Percentiles rank a stretch among this genome's conserved stretches.
phyloP scores from a whole-genome alignment of 331 rosid genomes.

The Acacia pycnantha region DNA sequence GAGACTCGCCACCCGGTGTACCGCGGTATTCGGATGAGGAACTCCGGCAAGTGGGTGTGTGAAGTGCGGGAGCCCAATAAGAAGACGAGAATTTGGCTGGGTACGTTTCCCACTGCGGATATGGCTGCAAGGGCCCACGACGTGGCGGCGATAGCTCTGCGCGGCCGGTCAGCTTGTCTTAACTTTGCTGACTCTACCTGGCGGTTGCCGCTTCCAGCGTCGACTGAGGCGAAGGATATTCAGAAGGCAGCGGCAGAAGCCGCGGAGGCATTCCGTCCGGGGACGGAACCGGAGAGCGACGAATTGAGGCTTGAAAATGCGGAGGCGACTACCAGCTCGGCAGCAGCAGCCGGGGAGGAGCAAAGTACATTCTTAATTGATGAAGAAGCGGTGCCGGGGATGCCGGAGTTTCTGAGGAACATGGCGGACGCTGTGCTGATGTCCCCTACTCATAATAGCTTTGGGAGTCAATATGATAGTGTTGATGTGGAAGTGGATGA shows the following conservation, averaged over 20 bases:
- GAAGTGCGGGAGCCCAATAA: constrained; percentile 91
- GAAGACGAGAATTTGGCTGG: constrained; percentile 87
- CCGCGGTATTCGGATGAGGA: constrained; percentile 50
- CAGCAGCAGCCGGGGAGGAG: not conserved
- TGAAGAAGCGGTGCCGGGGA: too few species aligned
- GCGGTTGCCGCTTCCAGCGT: constrained; percentile 61
- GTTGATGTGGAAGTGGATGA: too few species aligned
- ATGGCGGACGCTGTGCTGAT: too few species aligned
- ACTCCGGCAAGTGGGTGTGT: constrained; percentile 87
- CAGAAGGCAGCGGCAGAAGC: constrained; percentile 77
- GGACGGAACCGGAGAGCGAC: constrained; percentile 2
- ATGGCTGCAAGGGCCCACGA: too few species aligned
- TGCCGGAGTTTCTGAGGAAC: too few species aligned
- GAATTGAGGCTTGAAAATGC: not conserved
- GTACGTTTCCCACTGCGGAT: constrained; percentile 41
- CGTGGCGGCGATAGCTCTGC: too few species aligned
- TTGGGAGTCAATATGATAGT: too few species aligned
- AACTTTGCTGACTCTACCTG: constrained; percentile 75
- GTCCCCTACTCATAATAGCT: too few species aligned
- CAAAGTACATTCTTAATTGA: not conserved
- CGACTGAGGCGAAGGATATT: constrained; percentile 62
- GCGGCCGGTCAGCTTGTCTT: constrained; percentile 44
- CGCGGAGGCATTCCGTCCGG: constrained; percentile 30
- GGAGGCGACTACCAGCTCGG: not conserved
- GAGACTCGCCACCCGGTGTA: too few species aligned